Evolutionary conservation across 116 monocot genomes (phyloP), one percentile per base, ranked within the genome.

Genomic region (Posidonia oceanica): DNA sequence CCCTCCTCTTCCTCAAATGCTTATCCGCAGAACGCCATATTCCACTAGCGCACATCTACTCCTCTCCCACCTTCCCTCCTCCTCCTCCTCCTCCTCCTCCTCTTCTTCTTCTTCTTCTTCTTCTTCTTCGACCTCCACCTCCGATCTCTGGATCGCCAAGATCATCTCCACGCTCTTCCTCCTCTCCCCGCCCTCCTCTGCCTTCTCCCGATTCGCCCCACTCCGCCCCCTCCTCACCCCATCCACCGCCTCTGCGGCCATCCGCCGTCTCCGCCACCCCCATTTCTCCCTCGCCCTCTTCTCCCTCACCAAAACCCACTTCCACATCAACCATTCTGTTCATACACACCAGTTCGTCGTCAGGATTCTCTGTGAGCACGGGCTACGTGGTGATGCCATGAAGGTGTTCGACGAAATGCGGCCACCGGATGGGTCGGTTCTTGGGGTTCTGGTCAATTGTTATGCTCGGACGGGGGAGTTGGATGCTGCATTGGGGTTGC

Each of bases 351-450:
- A 40, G 15, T 54, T 64, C 13, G 12, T 81, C 5, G 65, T 79
- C 3, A 7, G 61, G 41, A 18, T 66, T 3, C 72, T 86, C 14
- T 78, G 72, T 7, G 39, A 60, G 15, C 64, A 72, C 16, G 80
- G 83, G 10, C 66, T 67, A n/a, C 70, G 56, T 16, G 12, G 12
- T 14, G 64, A 63, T 18, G 83, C 85, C 2, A 69, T 71, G 18
- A 68, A 80, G 71, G 23, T 88, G 85, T 85, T 85, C 66, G 88
- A 85, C 15, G 56, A 71, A 80, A 88, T 88, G 85, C n/a, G 14
- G 5, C 39, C 55, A 5, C 66, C 65, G 0, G 83, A 89, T 15
- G 69, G 59, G 0, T 17, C 56, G 14, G 64, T 77, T 64, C 57
- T 89, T 1, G 76, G 52, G 37, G 65, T 70, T 23, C 14, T 85